phyloP scores from a whole-genome alignment of 108 stramenopile genomes.

The Cyclotella kingstonii region DNA sequence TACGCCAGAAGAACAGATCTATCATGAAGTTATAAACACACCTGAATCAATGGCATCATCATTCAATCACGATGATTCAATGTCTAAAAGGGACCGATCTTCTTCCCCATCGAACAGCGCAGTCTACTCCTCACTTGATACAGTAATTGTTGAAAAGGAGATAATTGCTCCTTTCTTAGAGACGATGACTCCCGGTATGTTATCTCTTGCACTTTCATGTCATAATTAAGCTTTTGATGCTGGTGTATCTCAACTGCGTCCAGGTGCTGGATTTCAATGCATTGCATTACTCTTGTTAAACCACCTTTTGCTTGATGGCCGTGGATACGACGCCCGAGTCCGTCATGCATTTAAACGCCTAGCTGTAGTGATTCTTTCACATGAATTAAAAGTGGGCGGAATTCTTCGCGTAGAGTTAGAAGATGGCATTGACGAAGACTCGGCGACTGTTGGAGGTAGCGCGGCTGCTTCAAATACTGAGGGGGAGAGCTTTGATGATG shows the following conservation, averaged over 20 bases:
- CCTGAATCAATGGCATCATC: not conserved
- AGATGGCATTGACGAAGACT: constrained; percentile 31
- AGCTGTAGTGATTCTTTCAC: constrained; percentile 69
- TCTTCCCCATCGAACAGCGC: not conserved
- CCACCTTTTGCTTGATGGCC: constrained; percentile 58
- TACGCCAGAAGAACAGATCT: not conserved
- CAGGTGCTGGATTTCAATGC: constrained; percentile 75
- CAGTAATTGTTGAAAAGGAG: constrained; percentile 47
- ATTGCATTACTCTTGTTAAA: constrained; percentile 69
- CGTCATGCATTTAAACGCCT: constrained; percentile 76
- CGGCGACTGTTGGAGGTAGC: constrained; percentile 6
- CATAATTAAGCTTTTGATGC: not conserved
- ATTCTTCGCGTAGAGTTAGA: constrained; percentile 43
- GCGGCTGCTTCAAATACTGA: not conserved
- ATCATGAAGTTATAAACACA: not conserved
- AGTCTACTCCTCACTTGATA: constrained; percentile 25
- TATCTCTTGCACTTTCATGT: not conserved
- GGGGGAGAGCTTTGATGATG: constrained; percentile 17
- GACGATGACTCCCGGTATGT: constrained; percentile 53
- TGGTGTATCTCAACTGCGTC: no score
- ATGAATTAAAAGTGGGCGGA: constrained; percentile 58
- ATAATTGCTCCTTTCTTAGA: constrained; percentile 75
- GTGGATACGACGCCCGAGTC: constrained; percentile 79
- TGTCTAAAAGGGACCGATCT: not conserved
- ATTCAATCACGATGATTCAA: no score